Evolutionary conservation across 2,329 filamentous ascomycete genomes (phyloP).

Genomic region (Alternaria rosae): DNA sequence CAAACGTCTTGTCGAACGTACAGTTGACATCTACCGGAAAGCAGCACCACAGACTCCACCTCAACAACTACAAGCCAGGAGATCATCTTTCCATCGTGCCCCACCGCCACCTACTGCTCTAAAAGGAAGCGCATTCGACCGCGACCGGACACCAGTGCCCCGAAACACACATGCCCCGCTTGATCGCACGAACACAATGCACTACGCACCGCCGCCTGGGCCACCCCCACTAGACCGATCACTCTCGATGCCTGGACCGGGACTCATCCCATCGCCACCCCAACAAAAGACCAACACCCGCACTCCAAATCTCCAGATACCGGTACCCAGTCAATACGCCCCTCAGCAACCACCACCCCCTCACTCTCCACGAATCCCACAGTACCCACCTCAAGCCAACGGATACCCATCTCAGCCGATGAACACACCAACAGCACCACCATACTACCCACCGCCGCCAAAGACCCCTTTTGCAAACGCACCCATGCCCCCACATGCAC

Average conservation of each 20-base stretch:
- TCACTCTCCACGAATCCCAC: slow-evolving; percentile 13
- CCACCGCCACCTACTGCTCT: slow-evolving; percentile 15
- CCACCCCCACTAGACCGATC: slow-evolving; percentile 39
- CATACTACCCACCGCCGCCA: not conserved
- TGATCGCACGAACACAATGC: slow-evolving; percentile 31
- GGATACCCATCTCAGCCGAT: slow-evolving; percentile 6
- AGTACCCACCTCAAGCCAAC: slow-evolving; percentile 14
- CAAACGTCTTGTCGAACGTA: slow-evolving; percentile 48
- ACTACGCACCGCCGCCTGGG: slow-evolving; percentile 16
- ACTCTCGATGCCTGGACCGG: slow-evolving; percentile 32
- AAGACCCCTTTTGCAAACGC: not conserved
- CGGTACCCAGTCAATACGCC: slow-evolving; percentile 13
- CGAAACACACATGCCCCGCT: slow-evolving; percentile 26
- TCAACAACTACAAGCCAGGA: slow-evolving; percentile 16
- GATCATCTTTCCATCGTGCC: slow-evolving; percentile 33
- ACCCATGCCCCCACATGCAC: slow-evolving; percentile 4
- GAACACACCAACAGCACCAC: not conserved
- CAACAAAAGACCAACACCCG: slow-evolving; percentile 18
- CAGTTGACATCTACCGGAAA: slow-evolving; percentile 47
- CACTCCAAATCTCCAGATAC: slow-evolving; percentile 24
- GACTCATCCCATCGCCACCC: slow-evolving; percentile 15
- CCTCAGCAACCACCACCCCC: slow-evolving; percentile 10
- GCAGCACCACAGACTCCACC: slow-evolving; percentile 25
- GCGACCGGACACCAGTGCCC: slow-evolving; percentile 35
- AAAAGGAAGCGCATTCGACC: slow-evolving; percentile 22